Evolutionary conservation across 2,329 filamentous ascomycete genomes (phyloP).

Genomic region (Chaetomium sp.): DNA sequence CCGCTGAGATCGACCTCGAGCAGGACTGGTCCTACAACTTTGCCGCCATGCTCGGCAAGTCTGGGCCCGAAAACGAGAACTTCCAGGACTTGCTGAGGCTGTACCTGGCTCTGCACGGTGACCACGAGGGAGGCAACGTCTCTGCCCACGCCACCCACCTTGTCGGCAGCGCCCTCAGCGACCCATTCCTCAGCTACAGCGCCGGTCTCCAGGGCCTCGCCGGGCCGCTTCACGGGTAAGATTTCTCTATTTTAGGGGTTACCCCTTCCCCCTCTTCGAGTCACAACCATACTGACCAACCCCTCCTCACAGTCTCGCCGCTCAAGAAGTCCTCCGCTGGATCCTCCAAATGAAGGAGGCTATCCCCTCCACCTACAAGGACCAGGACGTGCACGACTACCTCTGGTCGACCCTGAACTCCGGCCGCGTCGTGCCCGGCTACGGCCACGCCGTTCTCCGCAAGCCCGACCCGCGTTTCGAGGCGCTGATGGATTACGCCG

Average conservation of each 20-base stretch:
- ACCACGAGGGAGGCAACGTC: constrained; percentile 97
- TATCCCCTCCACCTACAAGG: constrained; percentile 71
- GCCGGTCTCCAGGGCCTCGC: constrained; percentile 92
- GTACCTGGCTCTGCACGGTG: constrained; percentile 93
- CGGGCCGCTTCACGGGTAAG: constrained; percentile 77
- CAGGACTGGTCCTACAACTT: constrained; percentile 99
- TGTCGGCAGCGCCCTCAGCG: constrained; percentile 87
- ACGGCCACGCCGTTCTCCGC: constrained; percentile 90
- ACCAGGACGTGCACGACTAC: constrained; percentile 79
- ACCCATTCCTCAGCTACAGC: constrained; percentile 93
- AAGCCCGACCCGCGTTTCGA: constrained; percentile 97
- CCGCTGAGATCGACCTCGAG: constrained; percentile 67
- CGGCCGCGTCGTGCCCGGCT: constrained; percentile 88
- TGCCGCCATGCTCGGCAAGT: constrained; percentile 88
- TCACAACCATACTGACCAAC: background rate
- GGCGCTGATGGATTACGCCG: constrained; percentile 92
- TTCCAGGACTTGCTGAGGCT: constrained; percentile 93
- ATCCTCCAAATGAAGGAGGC: constrained; percentile 90
- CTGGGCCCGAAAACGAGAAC: constrained; percentile 77
- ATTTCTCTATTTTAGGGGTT: background rate
- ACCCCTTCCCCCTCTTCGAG: background rate
- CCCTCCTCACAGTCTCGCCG: constrained; percentile 60
- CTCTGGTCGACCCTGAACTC: constrained; percentile 91
- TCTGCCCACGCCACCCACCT: constrained; percentile 93
- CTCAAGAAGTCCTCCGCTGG: constrained; percentile 95